Evolutionary conservation across 1,139 yeast genomes (phyloP), one percentile per base, ranked within the genome.

Genomic region (Torulaspora pretoriensis): DNA sequence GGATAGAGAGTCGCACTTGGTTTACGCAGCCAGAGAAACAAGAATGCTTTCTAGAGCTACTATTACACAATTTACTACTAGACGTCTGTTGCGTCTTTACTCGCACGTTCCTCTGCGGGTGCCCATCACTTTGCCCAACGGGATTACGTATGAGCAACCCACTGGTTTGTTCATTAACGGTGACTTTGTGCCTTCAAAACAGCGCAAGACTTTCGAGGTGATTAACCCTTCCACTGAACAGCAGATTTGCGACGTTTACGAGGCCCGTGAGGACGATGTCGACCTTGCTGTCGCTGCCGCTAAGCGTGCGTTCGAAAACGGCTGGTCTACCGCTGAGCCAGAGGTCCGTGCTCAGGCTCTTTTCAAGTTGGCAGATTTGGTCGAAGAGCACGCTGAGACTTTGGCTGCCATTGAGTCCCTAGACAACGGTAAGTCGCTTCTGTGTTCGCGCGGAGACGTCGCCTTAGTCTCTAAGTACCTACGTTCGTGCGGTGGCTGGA

Each of bases 401-500:
- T 40, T 60, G 47, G 78, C 83, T 17, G 70, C 78, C 29, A 75
- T 83, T 56, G 90, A 83, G 65, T 80, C 89, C 10, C 71, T 84
- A 72, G 90, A 83, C 64, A 82, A 84, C 49, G 92, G 92, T 62
- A 83, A 83, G 63, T 75, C 88, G 35, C 69, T 77, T 50, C 68
- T 71, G 25, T 75, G 74, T 60, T 67, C 79, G 22, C 65, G 67
- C 48, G 73, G 68, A 46, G 92, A 83, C 61, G 75, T 83, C 44
- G 75, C 70, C 46, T 74, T 80, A 49, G 79, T 80, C 49, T 67
- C 80, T 49, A 68, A 68, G 49, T 79, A 77, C 54, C 67, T 81
- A 58, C 75, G 81, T 64, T 80, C 83, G 49, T 81, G 79, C 68
- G 90, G 88, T 45, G 89, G 89, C 45, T 81, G 81, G 81, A 82